Conservation (phyloP, 495 filamentous ascomycete genomes). For the Lasiosphaeria ovina region DNA sequence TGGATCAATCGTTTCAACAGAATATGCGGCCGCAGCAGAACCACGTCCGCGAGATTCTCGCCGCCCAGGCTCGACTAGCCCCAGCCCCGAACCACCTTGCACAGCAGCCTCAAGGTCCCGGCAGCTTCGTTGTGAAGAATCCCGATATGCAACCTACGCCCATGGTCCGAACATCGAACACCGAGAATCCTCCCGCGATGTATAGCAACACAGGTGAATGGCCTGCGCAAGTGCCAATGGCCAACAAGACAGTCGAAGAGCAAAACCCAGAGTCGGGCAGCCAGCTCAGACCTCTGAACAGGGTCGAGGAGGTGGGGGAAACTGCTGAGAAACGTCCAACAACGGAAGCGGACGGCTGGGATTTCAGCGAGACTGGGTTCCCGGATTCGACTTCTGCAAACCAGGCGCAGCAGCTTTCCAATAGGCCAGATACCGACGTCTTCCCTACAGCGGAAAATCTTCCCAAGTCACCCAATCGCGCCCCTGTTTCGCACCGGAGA, state of each 20-base stretch:
- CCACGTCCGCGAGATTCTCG: conserved; percentile 38
- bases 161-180: conserved; percentile 45
- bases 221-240: conserved; percentile 36
- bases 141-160: conserved; percentile 40
- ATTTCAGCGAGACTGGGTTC: conserved; percentile 75
- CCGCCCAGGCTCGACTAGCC: conserved; percentile 39
- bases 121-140: conserved; percentile 38
- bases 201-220: conserved; percentile 42
- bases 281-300: conserved; percentile 19
- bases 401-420: conserved; percentile 40
- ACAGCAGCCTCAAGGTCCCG: conserved; percentile 41
- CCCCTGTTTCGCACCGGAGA: conserved; percentile 69
- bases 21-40: conserved; percentile 42
- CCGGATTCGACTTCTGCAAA: conserved; percentile 44
- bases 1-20: conserved; percentile 34
- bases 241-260: conserved; percentile 53
- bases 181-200: conserved; percentile 31
- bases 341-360: conserved; percentile 76
- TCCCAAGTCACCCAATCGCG: conserved; percentile 74
- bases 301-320: conserved; percentile 37
- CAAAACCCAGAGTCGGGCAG: conserved; percentile 45
- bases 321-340: conserved; percentile 30
- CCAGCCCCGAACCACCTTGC: conserved; percentile 57
- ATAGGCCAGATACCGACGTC: conserved; percentile 75
- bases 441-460: conserved; percentile 83